phyloP scores from a whole-genome alignment of 805 yeast species.

The Saccharomyces eubayanus region DNA sequence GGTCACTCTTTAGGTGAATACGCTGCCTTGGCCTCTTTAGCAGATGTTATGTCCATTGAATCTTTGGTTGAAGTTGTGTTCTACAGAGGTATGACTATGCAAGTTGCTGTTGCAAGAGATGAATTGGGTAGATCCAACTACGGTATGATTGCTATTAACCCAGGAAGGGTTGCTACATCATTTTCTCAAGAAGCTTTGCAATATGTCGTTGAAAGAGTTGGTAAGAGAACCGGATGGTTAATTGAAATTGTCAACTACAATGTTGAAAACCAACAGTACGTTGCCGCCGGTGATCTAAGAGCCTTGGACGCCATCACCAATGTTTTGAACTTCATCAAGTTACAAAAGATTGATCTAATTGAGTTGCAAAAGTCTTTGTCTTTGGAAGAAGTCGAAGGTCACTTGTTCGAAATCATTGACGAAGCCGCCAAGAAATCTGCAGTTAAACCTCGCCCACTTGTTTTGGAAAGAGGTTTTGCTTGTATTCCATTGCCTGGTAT shows the following conservation, averaged over 20 bases:
- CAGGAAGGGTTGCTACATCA: constrained; percentile 81
- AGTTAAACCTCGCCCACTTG: constrained; percentile 94
- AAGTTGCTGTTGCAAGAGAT: constrained; percentile 99
- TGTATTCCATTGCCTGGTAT: constrained; percentile 97
- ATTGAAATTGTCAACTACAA: constrained; percentile 96
- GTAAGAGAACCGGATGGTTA: constrained; percentile 81
- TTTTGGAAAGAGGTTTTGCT: constrained; percentile 95
- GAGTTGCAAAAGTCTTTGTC: constrained; percentile 76
- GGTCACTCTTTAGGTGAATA: constrained; percentile 99
- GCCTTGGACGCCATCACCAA: constrained; percentile 89
- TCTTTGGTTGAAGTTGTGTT: constrained; percentile 94
- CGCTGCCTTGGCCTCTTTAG: constrained; percentile 93
- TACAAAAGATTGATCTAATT: constrained; percentile 89
- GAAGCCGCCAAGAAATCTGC: constrained; percentile 75
- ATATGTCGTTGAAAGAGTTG: constrained; percentile 85
- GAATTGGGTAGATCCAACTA: constrained; percentile 90
- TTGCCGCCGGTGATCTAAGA: constrained; percentile 96
- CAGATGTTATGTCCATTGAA: constrained; percentile 98
- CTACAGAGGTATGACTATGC: constrained; percentile 99
- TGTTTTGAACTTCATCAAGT: constrained; percentile 84
- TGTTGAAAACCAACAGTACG: constrained; percentile 97
- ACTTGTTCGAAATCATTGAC: constrained; percentile 75
- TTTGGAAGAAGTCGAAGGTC: constrained; percentile 81
- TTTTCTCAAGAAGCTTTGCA: constrained; percentile 90
- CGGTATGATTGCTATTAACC: constrained; percentile 98